Percentiles rank a stretch among this genome's conserved stretches.
Conservation (phyloP, 495 filamentous ascomycete species). For the Podospora tetraspora region DNA sequence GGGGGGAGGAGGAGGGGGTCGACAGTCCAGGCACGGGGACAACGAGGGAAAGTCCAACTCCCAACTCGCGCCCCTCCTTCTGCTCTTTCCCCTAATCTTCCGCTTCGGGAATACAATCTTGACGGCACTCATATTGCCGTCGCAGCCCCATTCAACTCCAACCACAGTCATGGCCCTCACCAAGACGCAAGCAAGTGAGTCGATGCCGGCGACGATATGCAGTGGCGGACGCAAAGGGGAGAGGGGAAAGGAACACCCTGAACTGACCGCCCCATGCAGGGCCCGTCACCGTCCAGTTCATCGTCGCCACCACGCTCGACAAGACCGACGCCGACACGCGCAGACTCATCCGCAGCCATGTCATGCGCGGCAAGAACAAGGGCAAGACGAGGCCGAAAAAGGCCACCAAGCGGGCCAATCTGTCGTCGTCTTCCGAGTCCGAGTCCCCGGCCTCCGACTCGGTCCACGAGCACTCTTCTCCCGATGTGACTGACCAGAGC, state of each 20-base stretch:
- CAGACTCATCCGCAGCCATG: slow-evolving; percentile 43
- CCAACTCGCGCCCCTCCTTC: background rate
- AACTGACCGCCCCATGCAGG: background rate
- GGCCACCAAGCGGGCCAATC: background rate
- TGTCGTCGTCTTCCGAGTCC: background rate
- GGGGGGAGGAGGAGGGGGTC: background rate
- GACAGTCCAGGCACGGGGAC: background rate
- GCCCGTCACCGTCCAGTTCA: slow-evolving; percentile 19
- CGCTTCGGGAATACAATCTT: background rate
- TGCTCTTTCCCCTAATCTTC: background rate
- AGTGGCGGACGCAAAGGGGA: no score
- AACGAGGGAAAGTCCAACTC: background rate
- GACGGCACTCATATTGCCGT: background rate
- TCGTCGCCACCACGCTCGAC: slow-evolving; percentile 26
- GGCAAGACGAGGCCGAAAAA: slow-evolving; percentile 10
- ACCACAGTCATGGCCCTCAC: background rate
- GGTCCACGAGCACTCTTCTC: background rate
- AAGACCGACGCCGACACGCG: slow-evolving; percentile 32
- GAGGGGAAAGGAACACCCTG: no score
- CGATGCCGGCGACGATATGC: background rate
- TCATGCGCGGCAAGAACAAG: slow-evolving; percentile 47
- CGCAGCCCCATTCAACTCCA: background rate
- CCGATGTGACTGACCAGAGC: background rate
- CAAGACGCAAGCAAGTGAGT: background rate
- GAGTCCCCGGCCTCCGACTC: background rate